Conservation (phyloP, 2,329 filamentous ascomycete genomes). For the Scedosporium apiospermum region DNA sequence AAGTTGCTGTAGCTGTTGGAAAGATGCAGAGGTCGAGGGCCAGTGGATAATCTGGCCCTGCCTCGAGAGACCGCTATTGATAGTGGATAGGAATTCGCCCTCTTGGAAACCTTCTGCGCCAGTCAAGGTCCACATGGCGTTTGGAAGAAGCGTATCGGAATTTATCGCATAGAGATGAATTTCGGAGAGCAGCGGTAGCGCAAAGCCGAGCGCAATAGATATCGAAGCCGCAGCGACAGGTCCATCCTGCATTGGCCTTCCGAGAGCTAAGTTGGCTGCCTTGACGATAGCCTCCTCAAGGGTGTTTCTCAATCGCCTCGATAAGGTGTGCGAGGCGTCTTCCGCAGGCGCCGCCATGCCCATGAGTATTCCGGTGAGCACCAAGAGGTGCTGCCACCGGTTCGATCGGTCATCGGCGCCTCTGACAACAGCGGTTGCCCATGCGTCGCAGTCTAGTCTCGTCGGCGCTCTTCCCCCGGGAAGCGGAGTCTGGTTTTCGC, state of each 20-base stretch:
- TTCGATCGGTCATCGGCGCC: constrained; percentile 49
- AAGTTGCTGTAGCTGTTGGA: constrained; percentile 46
- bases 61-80: constrained; percentile 26
- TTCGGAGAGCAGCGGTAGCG: constrained; percentile 62
- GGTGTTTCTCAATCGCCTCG: constrained; percentile 51
- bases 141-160: constrained; percentile 61
- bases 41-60: constrained; percentile 34
- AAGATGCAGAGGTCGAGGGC: constrained; percentile 51
- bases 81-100: constrained; percentile 62
- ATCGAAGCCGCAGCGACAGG: constrained; percentile 41
- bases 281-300: constrained; percentile 65
- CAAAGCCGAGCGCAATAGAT: constrained; percentile 65
- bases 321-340: constrained; percentile 36
- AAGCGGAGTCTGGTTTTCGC: constrained; percentile 18
- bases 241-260: constrained; percentile 29
- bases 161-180: constrained; percentile 48
- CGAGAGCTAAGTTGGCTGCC: constrained; percentile 68
- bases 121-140: constrained; percentile 57
- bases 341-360: constrained; percentile 50
- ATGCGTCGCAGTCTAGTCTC: constrained; percentile 38
- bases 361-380: constrained; percentile 68
- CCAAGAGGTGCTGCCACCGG: constrained; percentile 76
- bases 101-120: constrained; percentile 65
- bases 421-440: constrained; percentile 46
- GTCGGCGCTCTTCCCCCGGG: constrained; percentile 18